Percentiles rank a stretch among this genome's conserved stretches.
Evolutionary conservation across 768 basidiomycete species (phyloP).

Genomic region (Termitomyces sp.): DNA sequence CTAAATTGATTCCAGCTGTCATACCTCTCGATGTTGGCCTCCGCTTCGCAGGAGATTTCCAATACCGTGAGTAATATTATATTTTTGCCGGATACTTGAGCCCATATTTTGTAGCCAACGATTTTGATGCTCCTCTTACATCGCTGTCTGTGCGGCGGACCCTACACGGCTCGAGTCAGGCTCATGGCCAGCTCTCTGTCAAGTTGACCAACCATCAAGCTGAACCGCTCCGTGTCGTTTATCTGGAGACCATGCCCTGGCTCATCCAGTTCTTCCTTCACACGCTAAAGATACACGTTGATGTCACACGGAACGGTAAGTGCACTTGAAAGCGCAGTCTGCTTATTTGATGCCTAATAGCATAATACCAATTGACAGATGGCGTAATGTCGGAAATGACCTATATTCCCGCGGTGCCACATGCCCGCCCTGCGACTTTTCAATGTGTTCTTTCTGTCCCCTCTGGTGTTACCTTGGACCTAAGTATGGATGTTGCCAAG

Average conservation of each 20-base stretch:
- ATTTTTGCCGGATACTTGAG: not conserved
- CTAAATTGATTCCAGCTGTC: slow-evolving; percentile 21
- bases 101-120: slow-evolving; percentile 23
- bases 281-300: slow-evolving; percentile 52
- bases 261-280: slow-evolving; percentile 85
- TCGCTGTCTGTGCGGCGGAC: slow-evolving; percentile 63
- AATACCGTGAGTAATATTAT: slow-evolving; percentile 44
- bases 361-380: slow-evolving; percentile 30
- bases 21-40: slow-evolving; percentile 53
- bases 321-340: not conserved
- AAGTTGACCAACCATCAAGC: slow-evolving; percentile 55
- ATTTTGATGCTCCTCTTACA: slow-evolving; percentile 34
- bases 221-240: slow-evolving; percentile 44
- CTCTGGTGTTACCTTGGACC: slow-evolving; percentile 50
- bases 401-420: slow-evolving; percentile 64
- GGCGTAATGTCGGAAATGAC: slow-evolving; percentile 58
- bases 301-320: slow-evolving; percentile 43
- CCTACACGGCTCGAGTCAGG: slow-evolving; percentile 70
- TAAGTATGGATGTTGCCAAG: slow-evolving; percentile 74
- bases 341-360: not conserved
- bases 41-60: slow-evolving; percentile 53
- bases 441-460: slow-evolving; percentile 72
- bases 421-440: slow-evolving; percentile 72
- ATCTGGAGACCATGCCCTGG: slow-evolving; percentile 93
- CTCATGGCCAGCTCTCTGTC: slow-evolving; percentile 66